A percentile compares a stretch with the other conserved stretches of the same genome.
Evolutionary conservation across 495 filamentous ascomycete genomes (phyloP).

Genomic region (Lophiostoma macrostomum): DNA sequence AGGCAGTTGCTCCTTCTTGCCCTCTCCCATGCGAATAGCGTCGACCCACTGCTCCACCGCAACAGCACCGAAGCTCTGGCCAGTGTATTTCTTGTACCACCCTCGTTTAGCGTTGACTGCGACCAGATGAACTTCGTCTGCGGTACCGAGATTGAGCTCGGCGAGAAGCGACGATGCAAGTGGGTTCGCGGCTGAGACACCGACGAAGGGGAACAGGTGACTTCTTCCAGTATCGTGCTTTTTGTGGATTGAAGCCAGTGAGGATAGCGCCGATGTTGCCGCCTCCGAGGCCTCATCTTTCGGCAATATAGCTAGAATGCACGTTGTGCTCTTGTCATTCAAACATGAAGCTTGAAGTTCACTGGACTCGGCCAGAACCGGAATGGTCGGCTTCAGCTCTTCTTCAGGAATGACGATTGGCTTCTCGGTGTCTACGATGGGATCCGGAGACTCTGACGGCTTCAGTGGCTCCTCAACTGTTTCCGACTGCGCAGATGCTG

Average conservation of each 20-base stretch:
- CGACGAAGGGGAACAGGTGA: slow-evolving; percentile 79
- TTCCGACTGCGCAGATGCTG: slow-evolving; percentile 42
- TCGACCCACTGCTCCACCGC: slow-evolving; percentile 84
- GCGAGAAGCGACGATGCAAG: slow-evolving; percentile 55
- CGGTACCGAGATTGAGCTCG: slow-evolving; percentile 55
- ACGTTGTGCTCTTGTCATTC: slow-evolving; percentile 71
- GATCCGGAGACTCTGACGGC: slow-evolving; percentile 50
- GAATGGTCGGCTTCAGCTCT: slow-evolving; percentile 54
- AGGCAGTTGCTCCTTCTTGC: slow-evolving; percentile 74
- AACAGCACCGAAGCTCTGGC: slow-evolving; percentile 52
- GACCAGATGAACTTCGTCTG: slow-evolving; percentile 58
- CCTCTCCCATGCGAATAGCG: slow-evolving; percentile 79
- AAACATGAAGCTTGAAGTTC: slow-evolving; percentile 70
- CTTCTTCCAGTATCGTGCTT: slow-evolving; percentile 63
- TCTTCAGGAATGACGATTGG: slow-evolving; percentile 47
- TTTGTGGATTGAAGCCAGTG: slow-evolving; percentile 69
- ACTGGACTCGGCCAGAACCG: slow-evolving; percentile 50
- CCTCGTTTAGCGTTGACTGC: slow-evolving; percentile 78
- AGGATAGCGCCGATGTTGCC: slow-evolving; percentile 57
- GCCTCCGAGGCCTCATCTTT: slow-evolving; percentile 42
- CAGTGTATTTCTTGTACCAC: slow-evolving; percentile 76
- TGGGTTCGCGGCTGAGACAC: slow-evolving; percentile 62
- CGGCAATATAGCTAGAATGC: slow-evolving; percentile 77
- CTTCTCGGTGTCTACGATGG: slow-evolving; percentile 45
- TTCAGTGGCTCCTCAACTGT: slow-evolving; percentile 44